Base-by-base conservation (phyloP, 2,329 filamentous ascomycete genomes). In the Bipolaris bicolor region DNA sequence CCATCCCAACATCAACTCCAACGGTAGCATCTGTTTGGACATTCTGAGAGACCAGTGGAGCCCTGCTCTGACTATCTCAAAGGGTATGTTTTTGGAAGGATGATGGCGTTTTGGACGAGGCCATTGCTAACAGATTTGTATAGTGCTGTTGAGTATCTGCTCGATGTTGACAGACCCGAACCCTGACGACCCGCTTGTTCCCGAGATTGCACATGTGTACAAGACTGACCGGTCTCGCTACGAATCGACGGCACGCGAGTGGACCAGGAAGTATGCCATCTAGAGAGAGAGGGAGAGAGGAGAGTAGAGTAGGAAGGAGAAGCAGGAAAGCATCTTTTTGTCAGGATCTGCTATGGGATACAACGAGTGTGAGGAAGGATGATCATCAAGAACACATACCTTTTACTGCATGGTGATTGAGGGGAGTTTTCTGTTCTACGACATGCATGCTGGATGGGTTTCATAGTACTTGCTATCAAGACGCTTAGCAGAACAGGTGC, bases 1-100 rank as follows among this genome's bases (percentile, higher is more conserved):
- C 80, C 95, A 99, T 83, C 95, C 95, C 74, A 99, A 99, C 83
- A 99, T 99, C 92, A 99, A 99, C 88, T 96, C 92, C 69, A 98
- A 98, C 80, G 95, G 95, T 80, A 97, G 93, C 81, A 99, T 99
- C 81, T 99, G 95, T 80, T 83, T 99, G 78, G 95, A 99, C 77
- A 99, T 99, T 76, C 84, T 99, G 76, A 89, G 95, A 83, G 95
- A 99, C 80, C 95, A 99, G 83, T 99, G 95, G 95, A 97, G 93
- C 79, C 95, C 95, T 40, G 95, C 95, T 67, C 84, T 99, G 80
- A 99, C 95, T 68, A 98, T 99, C 74, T 97, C 92, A 61, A 99
- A 99, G 88, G 95, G 95, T 97, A 82, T 56, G 81, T 11, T 7
- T 7, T n/a, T 31, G 3, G 9, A 26, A 26, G 18, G 3, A 26